Conservation (phyloP, 139 green algal species). For the Penium margaritaceum region DNA sequence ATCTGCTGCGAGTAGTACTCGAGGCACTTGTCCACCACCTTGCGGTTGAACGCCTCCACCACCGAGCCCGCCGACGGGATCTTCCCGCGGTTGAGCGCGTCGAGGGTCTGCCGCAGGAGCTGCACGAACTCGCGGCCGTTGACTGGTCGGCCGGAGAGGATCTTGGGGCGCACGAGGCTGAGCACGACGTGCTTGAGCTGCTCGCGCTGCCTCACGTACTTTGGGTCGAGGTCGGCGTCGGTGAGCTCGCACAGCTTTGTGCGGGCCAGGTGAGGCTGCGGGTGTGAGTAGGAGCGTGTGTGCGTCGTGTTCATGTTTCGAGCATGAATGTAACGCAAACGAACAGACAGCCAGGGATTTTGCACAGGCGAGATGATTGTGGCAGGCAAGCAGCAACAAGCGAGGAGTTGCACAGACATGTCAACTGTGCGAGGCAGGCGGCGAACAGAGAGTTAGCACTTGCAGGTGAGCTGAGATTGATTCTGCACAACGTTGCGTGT, state of each 20-base stretch:
- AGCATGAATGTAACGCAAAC: too few species aligned
- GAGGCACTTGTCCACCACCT: slow-evolving; percentile 26
- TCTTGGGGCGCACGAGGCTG: slow-evolving; percentile 25
- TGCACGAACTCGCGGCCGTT: slow-evolving; percentile 21
- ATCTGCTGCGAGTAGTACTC: background rate
- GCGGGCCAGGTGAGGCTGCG: slow-evolving; percentile 82
- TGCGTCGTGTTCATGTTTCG: too few species aligned
- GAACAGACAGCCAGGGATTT: too few species aligned
- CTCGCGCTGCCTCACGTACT: slow-evolving; percentile 49
- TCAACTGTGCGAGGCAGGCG: too few species aligned
- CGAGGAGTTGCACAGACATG: too few species aligned
- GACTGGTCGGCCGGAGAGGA: slow-evolving; percentile 1
- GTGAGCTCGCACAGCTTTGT: slow-evolving; percentile 70
- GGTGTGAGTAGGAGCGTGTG: too few species aligned
- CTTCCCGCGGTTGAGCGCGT: slow-evolving; percentile 63
- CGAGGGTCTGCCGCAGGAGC: slow-evolving; percentile 24
- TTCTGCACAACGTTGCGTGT: too few species aligned
- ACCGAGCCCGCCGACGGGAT: slow-evolving; percentile 66
- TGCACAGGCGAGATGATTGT: too few species aligned
- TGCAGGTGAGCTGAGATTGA: too few species aligned
- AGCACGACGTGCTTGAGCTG: slow-evolving; percentile 28
- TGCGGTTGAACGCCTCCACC: slow-evolving; percentile 67
- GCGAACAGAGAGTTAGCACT: too few species aligned
- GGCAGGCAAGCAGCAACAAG: too few species aligned
- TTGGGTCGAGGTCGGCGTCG: slow-evolving; percentile 53